Evolutionary conservation across 352 stramenopile genomes (phyloP).

Genomic region (Blastocystis sp.): DNA sequence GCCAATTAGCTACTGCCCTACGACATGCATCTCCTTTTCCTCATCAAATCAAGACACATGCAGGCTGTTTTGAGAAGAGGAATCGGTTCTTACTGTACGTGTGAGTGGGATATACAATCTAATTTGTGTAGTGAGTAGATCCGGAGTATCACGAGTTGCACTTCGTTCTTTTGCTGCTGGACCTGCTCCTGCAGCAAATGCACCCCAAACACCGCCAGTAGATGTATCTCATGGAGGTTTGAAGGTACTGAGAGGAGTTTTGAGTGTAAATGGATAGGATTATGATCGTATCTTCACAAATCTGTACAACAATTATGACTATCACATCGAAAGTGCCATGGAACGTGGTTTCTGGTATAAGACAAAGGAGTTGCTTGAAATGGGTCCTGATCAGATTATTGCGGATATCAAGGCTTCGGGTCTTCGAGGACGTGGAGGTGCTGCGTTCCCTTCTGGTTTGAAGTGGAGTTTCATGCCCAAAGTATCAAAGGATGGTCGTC

Average conservation of each 20-base stretch:
- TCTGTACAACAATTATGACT: conserved; percentile 89
- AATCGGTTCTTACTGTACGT: neutral
- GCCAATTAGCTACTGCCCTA: neutral
- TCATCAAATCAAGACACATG: no score
- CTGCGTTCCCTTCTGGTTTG: conserved; percentile 93
- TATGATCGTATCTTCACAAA: conserved; percentile 99
- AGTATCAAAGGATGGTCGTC: conserved; percentile 83
- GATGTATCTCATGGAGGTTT: neutral
- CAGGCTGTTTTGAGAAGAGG: conserved; percentile 3
- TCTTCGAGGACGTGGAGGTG: conserved; percentile 88
- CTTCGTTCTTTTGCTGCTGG: conserved; percentile 3
- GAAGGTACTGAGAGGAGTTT: neutral
- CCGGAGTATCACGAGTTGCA: neutral
- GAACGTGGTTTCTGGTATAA: conserved; percentile 90
- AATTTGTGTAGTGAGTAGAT: conserved; percentile 16
- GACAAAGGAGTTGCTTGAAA: conserved; percentile 92
- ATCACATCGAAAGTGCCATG: conserved; percentile 69
- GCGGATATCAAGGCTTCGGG: conserved; percentile 98
- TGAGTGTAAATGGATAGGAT: conserved; percentile 70
- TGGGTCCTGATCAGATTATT: conserved; percentile 98
- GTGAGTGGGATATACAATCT: neutral
- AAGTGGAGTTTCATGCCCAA: conserved; percentile 99
- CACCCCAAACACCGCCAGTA: neutral
- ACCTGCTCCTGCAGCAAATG: neutral
- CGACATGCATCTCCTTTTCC: neutral